Percentiles rank a stretch among this genome's conserved stretches.
phyloP scores from a whole-genome alignment of 2,329 filamentous ascomycete species.

The Didymella keratinophila region DNA sequence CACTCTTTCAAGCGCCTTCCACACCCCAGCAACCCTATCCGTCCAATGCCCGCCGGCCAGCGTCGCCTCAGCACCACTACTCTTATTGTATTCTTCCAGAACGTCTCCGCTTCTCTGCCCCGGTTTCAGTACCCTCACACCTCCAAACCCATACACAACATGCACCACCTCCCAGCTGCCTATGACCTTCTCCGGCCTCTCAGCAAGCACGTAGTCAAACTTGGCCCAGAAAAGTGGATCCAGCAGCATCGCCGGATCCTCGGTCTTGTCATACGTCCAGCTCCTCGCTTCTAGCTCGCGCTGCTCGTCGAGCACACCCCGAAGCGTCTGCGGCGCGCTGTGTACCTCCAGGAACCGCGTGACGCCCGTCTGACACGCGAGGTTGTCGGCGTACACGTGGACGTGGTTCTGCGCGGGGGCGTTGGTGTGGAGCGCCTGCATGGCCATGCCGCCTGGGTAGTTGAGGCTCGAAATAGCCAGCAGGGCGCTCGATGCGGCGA shows the following conservation, averaged over 20 bases:
- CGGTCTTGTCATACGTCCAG: slow-evolving; percentile 70
- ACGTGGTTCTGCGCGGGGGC: slow-evolving; percentile 25
- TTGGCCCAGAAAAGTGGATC: slow-evolving; percentile 63
- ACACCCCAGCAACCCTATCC: slow-evolving; percentile 29
- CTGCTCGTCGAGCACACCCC: slow-evolving; percentile 37
- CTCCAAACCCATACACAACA: slow-evolving; percentile 60
- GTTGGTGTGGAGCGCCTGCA: slow-evolving; percentile 57
- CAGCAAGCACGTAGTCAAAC: slow-evolving; percentile 67
- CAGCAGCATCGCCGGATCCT: slow-evolving; percentile 57
- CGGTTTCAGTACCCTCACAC: slow-evolving; percentile 58
- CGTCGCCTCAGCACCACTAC: slow-evolving; percentile 26
- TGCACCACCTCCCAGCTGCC: slow-evolving; percentile 62
- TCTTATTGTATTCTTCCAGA: slow-evolving; percentile 24
- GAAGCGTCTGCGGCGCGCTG: slow-evolving; percentile 37
- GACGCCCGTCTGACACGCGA: slow-evolving; percentile 69
- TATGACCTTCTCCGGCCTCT: slow-evolving; percentile 58
- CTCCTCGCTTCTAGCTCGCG: slow-evolving; percentile 28
- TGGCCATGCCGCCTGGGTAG: slow-evolving; percentile 88
- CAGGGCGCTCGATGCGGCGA: slow-evolving; percentile 69
- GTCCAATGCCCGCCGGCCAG: slow-evolving; percentile 26
- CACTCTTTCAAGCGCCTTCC: slow-evolving; percentile 44
- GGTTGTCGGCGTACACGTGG: slow-evolving; percentile 64
- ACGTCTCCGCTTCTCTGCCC: slow-evolving; percentile 41
- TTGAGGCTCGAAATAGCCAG: slow-evolving; percentile 85
- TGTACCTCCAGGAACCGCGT: slow-evolving; percentile 63